phyloP scores from a whole-genome alignment of 2,329 filamentous ascomycete genomes.

The Stylonectria norvegica region DNA sequence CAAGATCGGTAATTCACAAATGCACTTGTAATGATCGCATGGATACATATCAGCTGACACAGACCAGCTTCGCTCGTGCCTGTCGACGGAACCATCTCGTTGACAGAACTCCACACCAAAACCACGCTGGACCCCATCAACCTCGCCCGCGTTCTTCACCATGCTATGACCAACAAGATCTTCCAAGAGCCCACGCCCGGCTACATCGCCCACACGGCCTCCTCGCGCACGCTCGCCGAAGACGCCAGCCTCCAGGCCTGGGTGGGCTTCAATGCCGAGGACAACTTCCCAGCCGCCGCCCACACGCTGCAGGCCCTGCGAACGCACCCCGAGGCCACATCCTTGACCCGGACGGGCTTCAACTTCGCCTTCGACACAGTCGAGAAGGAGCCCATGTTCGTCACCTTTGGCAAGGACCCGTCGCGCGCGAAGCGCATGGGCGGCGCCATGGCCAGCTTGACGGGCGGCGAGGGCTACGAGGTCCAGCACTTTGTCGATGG shows the following conservation, averaged over 20 bases:
- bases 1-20: constrained; percentile 39
- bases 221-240: constrained; percentile 49
- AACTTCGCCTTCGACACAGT: constrained; percentile 49
- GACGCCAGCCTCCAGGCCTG: constrained; percentile 49
- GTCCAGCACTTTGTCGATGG: constrained; percentile 50
- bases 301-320: constrained; percentile 45
- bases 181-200: constrained; percentile 51
- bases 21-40: neutral
- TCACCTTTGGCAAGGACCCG: constrained; percentile 48
- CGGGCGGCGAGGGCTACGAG: constrained; percentile 55
- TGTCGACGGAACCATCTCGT: constrained; percentile 41
- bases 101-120: constrained; percentile 44
- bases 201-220: constrained; percentile 52
- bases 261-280: constrained; percentile 54
- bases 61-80: constrained; percentile 49
- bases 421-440: constrained; percentile 50
- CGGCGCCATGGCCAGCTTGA: constrained; percentile 52
- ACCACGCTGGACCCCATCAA: constrained; percentile 47
- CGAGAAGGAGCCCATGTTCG: constrained; percentile 52
- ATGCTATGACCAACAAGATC: constrained; percentile 56
- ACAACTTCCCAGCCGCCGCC: constrained; percentile 48
- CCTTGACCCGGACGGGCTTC: constrained; percentile 48
- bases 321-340: constrained; percentile 45
- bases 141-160: constrained; percentile 49
- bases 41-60: neutral